phyloP scores from a whole-genome alignment of 495 filamentous ascomycete species.

The Aspergillus biplanus region DNA sequence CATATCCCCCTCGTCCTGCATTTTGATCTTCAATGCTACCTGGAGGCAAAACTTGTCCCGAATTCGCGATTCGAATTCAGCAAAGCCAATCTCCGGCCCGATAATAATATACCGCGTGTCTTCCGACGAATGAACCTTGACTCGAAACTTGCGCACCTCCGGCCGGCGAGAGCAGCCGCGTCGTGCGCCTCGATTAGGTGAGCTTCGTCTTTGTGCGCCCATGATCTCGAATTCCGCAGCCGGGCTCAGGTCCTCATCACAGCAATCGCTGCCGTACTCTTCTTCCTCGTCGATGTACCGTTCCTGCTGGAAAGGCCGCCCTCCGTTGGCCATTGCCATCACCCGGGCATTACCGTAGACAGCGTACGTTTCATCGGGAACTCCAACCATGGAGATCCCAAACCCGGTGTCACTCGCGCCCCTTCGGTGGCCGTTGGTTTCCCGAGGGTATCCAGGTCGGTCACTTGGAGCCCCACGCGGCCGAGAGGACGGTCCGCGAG shows the following conservation, averaged over 20 bases:
- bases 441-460: constrained; percentile 21
- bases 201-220: constrained; percentile 33
- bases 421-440: constrained; percentile 34
- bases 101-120: constrained; percentile 97
- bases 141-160: constrained; percentile 66
- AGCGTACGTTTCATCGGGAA: constrained; percentile 71
- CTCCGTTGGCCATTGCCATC: constrained; percentile 29
- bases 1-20: constrained; percentile 88
- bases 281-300: constrained; percentile 76
- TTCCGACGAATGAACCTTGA: constrained; percentile 84
- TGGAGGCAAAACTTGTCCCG: constrained; percentile 81
- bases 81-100: constrained; percentile 68
- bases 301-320: constrained; percentile 46
- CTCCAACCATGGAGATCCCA: constrained; percentile 45
- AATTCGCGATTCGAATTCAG: constrained; percentile 75
- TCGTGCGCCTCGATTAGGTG: constrained; percentile 34
- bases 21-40: constrained; percentile 76
- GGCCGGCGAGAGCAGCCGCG: constrained; percentile 38
- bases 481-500: constrained; percentile 42
- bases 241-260: constrained; percentile 62
- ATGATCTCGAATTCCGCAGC: constrained; percentile 88
- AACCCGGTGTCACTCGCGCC: constrained; percentile 38
- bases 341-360: constrained; percentile 54
- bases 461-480: constrained; percentile 10
- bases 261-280: constrained; percentile 67